These are phyloP conservation scores for Adansonia rubrostipa DNA, from an alignment of 441 rosid species.

Conservation along the genomic window DNA sequence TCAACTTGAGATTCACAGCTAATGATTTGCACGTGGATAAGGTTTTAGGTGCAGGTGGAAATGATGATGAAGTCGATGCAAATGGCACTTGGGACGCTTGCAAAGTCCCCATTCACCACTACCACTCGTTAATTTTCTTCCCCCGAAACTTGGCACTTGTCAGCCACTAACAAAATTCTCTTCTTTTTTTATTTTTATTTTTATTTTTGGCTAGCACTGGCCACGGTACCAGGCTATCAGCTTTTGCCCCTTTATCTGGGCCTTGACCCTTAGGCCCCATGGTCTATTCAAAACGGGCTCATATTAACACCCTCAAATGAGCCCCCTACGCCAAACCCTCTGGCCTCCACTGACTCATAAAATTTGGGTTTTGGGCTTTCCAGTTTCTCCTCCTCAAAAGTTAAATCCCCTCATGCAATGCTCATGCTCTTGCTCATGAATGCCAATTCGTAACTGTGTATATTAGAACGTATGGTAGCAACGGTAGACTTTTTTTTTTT, in stretches of 20 bases:
- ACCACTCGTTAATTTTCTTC: neutral
- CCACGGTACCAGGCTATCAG: neutral
- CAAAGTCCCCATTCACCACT: constrained; percentile 17
- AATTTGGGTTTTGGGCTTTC: neutral
- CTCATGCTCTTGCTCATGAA: neutral
- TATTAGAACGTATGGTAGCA: neutral
- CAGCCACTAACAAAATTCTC: neutral
- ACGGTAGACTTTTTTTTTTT: neutral
- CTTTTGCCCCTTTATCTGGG: neutral
- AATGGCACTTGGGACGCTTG: constrained; percentile 22
- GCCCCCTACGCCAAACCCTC: neutral
- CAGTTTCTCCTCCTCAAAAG: neutral
- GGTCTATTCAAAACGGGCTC: neutral
- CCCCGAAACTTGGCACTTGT: neutral
- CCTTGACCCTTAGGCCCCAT: neutral
- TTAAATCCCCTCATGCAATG: neutral
- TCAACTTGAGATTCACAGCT: constrained; percentile 3
- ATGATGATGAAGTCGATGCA: constrained; percentile 11
- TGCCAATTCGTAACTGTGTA: neutral
- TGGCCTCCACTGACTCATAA: neutral
- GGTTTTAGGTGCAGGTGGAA: constrained; percentile 15
- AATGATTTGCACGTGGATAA: constrained; percentile 25
- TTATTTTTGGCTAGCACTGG: neutral
- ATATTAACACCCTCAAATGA: neutral
- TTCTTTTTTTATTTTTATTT: neutral